A percentile compares a stretch with the other conserved stretches of the same genome.
These are phyloP conservation scores for Somion occarium DNA, from an alignment of 1,284 basidiomycete species.

Conservation along the genomic window DNA sequence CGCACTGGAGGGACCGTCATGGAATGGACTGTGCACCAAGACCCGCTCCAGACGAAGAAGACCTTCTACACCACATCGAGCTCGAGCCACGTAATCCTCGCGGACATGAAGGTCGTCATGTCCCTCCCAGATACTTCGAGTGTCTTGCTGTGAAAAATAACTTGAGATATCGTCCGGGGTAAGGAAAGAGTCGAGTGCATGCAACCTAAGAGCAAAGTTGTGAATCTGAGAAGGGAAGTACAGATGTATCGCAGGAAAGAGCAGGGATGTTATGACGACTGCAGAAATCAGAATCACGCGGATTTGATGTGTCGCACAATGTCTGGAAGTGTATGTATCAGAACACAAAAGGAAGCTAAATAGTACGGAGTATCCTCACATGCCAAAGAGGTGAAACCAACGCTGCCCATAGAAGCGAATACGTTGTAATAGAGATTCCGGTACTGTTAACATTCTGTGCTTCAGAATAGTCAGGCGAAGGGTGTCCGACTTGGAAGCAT, in stretches of 20 bases:
- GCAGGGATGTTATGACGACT: conserved; percentile 92
- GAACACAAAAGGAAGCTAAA: conserved; percentile 2
- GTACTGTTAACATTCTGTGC: conserved; percentile 2
- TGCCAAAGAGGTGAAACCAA: conserved; percentile 68
- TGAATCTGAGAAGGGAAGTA: conserved; percentile 71
- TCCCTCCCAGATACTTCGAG: conserved; percentile 66
- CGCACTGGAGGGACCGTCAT: conserved; percentile 46
- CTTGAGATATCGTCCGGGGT: conserved; percentile 46
- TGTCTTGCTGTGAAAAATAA: conserved; percentile 52
- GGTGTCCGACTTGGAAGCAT: no score
- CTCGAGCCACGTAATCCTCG: conserved; percentile 67
- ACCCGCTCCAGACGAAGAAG: conserved; percentile 79
- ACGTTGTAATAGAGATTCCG: background rate
- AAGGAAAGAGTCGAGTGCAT: conserved; percentile 58
- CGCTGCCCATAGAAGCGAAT: conserved; percentile 40
- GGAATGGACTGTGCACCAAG: conserved; percentile 54
- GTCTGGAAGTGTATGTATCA: conserved; percentile 37
- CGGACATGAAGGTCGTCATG: conserved; percentile 55
- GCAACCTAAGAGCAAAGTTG: conserved; percentile 53
- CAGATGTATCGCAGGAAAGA: conserved; percentile 87
- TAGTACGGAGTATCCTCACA: conserved; percentile 52
- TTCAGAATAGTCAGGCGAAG: background rate
- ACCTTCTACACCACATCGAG: conserved; percentile 65
- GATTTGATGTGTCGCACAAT: conserved; percentile 88
- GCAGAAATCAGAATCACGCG: conserved; percentile 91